Evolutionary conservation across 2,329 filamentous ascomycete species (phyloP), one percentile per base, ranked within the genome.

Genomic region (Penicillium hesseltinei): DNA sequence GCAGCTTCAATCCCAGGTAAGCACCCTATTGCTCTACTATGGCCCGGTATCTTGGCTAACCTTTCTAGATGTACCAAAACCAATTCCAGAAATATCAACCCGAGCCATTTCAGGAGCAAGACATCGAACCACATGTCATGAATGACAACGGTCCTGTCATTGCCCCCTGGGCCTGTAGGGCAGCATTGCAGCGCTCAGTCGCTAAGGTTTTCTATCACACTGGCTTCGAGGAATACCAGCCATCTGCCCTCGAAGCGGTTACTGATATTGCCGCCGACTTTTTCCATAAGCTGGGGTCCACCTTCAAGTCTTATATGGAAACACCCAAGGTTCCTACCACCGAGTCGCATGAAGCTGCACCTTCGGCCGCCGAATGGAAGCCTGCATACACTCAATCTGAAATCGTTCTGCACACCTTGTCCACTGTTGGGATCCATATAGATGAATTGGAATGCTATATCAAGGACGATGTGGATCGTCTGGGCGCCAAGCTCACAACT

Each of bases 61-160:
- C 35, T 3, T 45, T 15, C 19, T 66, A 94, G 89, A 90, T 96
- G 71, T 99, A 99, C 72, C 90, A 92, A 69, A 99, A 99, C 70
- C 94, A 99, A 73, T 99, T 99, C 68, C 92, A 93, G 63, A 97
- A 96, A 76, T 96, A 96, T 71, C 91, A 96, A 61, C 90, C 90
- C 0, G 88, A 93, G 70, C 90, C 91, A 0, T 97, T 99, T 62
- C 78, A 88, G 19, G 94, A 99, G 75, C 82, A 85, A 42, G 94
- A 97, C 69, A 87, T 94, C 51, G 88, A 92, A 50, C 85, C 92
- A n/a, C 89, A 94, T 70, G 93, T 97, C 54, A 87, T 94, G 54
- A 90, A 90, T 38, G 92, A 96, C 65, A 87, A 93, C 59, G 91
- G 93, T 0, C 89, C 94, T 9, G 84, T 97, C 38, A 93, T 97